phyloP scores from a whole-genome alignment of 1,139 yeast species.

The Lodderomyces theae region DNA sequence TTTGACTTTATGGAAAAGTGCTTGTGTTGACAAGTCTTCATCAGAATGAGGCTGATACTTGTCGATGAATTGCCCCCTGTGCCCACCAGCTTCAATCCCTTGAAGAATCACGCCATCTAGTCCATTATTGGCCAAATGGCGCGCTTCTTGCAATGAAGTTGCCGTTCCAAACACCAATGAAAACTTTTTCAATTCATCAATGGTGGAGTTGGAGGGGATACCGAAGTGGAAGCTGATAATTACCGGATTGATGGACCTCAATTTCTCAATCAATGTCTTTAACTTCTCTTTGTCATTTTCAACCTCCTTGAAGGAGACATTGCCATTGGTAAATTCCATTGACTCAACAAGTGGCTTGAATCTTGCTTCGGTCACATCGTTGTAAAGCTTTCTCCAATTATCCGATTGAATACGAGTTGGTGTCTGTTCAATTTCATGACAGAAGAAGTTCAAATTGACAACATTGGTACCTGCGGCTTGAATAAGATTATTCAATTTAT shows the following conservation, averaged over 20 bases:
- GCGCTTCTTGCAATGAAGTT: constrained; percentile 41
- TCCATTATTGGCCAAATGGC: constrained; percentile 13
- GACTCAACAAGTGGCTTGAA: constrained; percentile 5
- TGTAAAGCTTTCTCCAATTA: constrained; percentile 26
- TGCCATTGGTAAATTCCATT: constrained; percentile 19
- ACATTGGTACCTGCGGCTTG: constrained; percentile 3
- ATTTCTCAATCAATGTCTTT: constrained; percentile 14
- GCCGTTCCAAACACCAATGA: constrained; percentile 50
- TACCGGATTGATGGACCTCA: constrained; percentile 23
- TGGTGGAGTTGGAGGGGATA: constrained; percentile 33
- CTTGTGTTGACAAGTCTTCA: constrained; percentile 33
- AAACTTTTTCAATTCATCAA: constrained; percentile 39
- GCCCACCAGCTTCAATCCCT: constrained; percentile 58
- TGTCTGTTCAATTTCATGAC: constrained; percentile 30
- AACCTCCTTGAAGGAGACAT: constrained; percentile 36
- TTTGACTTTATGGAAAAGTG: constrained; percentile 28
- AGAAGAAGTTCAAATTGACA: constrained; percentile 49
- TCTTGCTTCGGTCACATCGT: constrained; percentile 9
- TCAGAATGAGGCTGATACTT: constrained; percentile 21
- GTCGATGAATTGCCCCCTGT: constrained; percentile 43
- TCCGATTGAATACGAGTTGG: constrained; percentile 18
- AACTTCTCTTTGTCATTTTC: constrained; percentile 16
- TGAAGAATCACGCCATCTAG: constrained; percentile 46
- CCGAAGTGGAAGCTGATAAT: constrained; percentile 54
- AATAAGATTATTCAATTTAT: constrained; percentile 12